Base-by-base conservation (phyloP, 306 rosid species). In the Fragaria iinumae region DNA sequence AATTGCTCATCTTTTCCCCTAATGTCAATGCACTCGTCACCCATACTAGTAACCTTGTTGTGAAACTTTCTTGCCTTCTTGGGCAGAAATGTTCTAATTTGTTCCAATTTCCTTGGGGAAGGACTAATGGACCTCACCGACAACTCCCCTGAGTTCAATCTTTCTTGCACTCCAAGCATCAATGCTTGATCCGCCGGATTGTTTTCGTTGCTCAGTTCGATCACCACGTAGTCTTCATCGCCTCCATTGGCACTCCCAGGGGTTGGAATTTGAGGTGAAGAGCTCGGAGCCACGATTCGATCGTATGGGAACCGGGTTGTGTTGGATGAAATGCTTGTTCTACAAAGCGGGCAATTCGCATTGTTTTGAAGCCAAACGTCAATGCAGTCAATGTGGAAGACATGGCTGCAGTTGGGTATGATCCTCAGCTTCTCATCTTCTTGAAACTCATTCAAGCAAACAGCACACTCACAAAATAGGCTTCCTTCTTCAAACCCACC, bases 311-410 rank as follows among this genome's bases (percentile, higher is more conserved):
- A 87, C 49, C 84, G 73, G 47, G 76, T 78, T 21, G 88, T 70
- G 38, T 65, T 34, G 6, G 84, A 59, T 2, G 97, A 95, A 86
- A 92, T 86, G 74, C 87, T 87, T 43, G 93, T 88, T 73, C 99
- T 84, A 48, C 99, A 96, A 66, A 96, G 98, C 38, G 98, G 99
- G 82, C 99, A 96, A 84, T 92, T 96, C n/a, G 97, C 89, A 83
- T 87, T 92, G 83, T 60, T 85, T 76, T 89, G 97, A 53, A 96
- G 96, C 99, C 99, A 92, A 62, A 92, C 90, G 65, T 96, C 99
- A 50, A 96, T 91, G 84, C 99, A 96, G 81, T 92, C 98, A 69
- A 92, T 91, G 79, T 96, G 99, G 60, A 96, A 96, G 9, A 88
- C 77, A 72, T 96, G 98, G 77, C 87, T 77, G 68, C 99, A 96